A percentile compares a stretch with the other conserved stretches of the same genome.
These are phyloP conservation scores for Rhodofomes roseus DNA, from an alignment of 1,284 basidiomycete genomes.

Conservation along the genomic window DNA sequence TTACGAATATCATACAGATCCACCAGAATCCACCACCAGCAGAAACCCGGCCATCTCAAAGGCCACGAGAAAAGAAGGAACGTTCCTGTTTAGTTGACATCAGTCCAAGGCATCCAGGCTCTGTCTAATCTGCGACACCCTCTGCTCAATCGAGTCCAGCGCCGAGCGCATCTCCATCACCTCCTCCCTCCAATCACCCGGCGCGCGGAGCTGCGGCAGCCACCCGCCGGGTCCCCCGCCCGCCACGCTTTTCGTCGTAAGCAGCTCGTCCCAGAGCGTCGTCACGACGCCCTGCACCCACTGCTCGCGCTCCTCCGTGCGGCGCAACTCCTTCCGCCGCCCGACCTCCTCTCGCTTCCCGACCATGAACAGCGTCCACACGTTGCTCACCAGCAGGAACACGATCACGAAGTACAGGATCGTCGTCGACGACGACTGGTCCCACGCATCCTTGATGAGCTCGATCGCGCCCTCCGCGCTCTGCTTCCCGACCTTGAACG, in stretches of 20 bases:
- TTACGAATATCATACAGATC: neutral
- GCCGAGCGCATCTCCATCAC: slow-evolving; percentile 44
- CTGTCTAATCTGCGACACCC: slow-evolving; percentile 21
- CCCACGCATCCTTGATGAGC: slow-evolving; percentile 71
- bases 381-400: slow-evolving; percentile 70
- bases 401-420: slow-evolving; percentile 73
- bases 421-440: slow-evolving; percentile 64
- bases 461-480: slow-evolving; percentile 69
- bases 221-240: slow-evolving; percentile 4
- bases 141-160: slow-evolving; percentile 41
- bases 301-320: slow-evolving; percentile 64
- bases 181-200: slow-evolving; percentile 43
- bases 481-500: slow-evolving; percentile 63
- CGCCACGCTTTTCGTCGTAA: slow-evolving; percentile 31
- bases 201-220: slow-evolving; percentile 19
- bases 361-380: slow-evolving; percentile 65
- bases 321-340: slow-evolving; percentile 50
- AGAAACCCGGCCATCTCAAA: neutral
- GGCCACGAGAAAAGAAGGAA: neutral
- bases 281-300: slow-evolving; percentile 70
- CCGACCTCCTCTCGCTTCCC: slow-evolving; percentile 52
- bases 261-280: slow-evolving; percentile 67
- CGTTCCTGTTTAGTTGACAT: neutral
- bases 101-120: slow-evolving; percentile 9
- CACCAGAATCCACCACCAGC: neutral